Evolutionary conservation across 371 early-diverging fungal species (phyloP), one percentile per base, ranked within the genome.

Genomic region (Apophysomyces sp.): DNA sequence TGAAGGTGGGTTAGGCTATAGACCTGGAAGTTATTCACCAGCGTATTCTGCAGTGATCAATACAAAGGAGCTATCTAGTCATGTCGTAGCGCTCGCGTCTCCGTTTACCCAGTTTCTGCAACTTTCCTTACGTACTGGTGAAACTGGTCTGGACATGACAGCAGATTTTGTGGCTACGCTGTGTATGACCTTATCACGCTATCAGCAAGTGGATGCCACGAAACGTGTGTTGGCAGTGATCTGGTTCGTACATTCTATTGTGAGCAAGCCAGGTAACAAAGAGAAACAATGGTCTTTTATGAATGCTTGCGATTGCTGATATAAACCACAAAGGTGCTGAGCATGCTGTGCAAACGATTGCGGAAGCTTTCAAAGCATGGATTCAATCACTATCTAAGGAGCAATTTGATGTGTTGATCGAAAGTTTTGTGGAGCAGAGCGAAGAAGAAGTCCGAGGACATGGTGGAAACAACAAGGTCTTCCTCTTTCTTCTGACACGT

Each of bases 91-190:
- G 9, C 39, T 72, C 5, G 62, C 68, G 1, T 65, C 69, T 16
- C 61, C 69, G 0, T 63, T 71, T 30, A 59, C 66, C 21, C 68
- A 67, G 30, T 58, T 72, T 13, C 63, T 72, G 27, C 66, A 63
- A 57, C 51, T 41, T 11, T 40, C 57, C n/a, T 3, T 18, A 21
- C 8, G 21, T 9, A 44, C 21, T 9, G 49, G 4, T 0, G 49
- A 21, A 4, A 11, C 9, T n/a, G 7, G 16, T 16, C 44, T 68
- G 56, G 51, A 69, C 16, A 62, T 66, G 58, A 61, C 67, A 0
- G 71, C 73, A 12, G 72, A 68, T 11, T 76, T 74, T 41, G 68
- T 76, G 15, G 68, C 65, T 15, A 70, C 76, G 1, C 57, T 74
- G 7, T 76, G 76, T 57, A 70, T 62, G 13, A 62, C 69, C 7